Conservation (phyloP, 345 rosid genomes). For the Salix arbutifolia region DNA sequence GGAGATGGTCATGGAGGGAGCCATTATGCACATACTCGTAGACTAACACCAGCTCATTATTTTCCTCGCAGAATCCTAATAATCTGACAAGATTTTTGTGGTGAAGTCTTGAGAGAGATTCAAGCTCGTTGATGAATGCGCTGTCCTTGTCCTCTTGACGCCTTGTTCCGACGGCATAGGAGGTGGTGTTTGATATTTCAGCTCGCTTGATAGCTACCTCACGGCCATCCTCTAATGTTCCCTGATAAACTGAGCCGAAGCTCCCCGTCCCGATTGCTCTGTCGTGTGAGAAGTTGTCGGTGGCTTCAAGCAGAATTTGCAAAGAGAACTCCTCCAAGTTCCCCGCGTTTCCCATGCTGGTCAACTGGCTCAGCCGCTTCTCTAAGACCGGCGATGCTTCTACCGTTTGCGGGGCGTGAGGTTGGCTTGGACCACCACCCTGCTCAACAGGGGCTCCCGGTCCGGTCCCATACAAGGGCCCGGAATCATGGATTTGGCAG, state of each 20-base stretch:
- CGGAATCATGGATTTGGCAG: slow-evolving; percentile 66
- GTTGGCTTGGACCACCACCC: background rate
- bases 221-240: slow-evolving; percentile 50
- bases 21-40: slow-evolving; percentile 69
- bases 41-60: slow-evolving; percentile 49
- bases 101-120: slow-evolving; percentile 65
- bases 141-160: slow-evolving; percentile 56
- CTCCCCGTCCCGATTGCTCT: slow-evolving; percentile 67
- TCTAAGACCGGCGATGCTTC: slow-evolving; percentile 28
- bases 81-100: slow-evolving; percentile 72
- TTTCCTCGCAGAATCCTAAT: slow-evolving; percentile 65
- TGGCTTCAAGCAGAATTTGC: slow-evolving; percentile 39
- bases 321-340: slow-evolving; percentile 59
- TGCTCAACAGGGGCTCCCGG: slow-evolving; percentile 1
- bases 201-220: slow-evolving; percentile 80
- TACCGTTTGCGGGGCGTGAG: background rate
- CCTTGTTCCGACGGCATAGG: slow-evolving; percentile 18
- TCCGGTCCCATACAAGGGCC: slow-evolving; percentile 44
- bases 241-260: slow-evolving; percentile 69
- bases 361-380: slow-evolving; percentile 56
- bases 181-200: slow-evolving; percentile 26
- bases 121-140: slow-evolving; percentile 74
- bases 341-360: slow-evolving; percentile 55
- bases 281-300: slow-evolving; percentile 54
- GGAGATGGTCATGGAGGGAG: slow-evolving; percentile 69